A percentile compares a stretch with the other conserved stretches of the same genome.
Conservation (phyloP, 2,329 filamentous ascomycete species). For the Fusarium acutatum region DNA sequence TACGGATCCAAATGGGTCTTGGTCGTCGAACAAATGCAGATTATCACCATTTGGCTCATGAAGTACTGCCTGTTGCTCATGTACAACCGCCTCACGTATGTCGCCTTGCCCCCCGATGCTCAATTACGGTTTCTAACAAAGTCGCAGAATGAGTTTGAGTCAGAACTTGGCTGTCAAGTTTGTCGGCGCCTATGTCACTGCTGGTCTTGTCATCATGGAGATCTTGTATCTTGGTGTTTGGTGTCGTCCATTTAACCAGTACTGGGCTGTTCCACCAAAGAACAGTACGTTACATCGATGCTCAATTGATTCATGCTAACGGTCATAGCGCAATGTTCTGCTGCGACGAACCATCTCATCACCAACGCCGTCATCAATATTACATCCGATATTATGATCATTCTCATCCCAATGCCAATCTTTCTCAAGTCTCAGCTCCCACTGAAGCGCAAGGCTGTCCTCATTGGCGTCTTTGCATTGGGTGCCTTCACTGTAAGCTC, state of each 20-base stretch:
- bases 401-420: slow-evolving; percentile 64
- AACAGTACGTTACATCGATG: slow-evolving; percentile 49
- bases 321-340: slow-evolving; percentile 62
- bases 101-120: not conserved
- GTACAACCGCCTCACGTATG: slow-evolving; percentile 63
- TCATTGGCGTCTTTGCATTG: slow-evolving; percentile 57
- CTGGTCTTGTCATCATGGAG: slow-evolving; percentile 61
- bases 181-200: slow-evolving; percentile 56
- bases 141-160: slow-evolving; percentile 53
- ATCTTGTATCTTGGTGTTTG: slow-evolving; percentile 60
- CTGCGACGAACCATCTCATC: slow-evolving; percentile 65
- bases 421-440: slow-evolving; percentile 60
- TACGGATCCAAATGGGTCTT: slow-evolving; percentile 70
- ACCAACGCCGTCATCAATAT: slow-evolving; percentile 68
- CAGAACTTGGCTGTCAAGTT: slow-evolving; percentile 59
- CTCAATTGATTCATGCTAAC: slow-evolving; percentile 4
- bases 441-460: slow-evolving; percentile 60
- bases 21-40: slow-evolving; percentile 69
- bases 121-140: slow-evolving; percentile 10
- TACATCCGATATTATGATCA: slow-evolving; percentile 67
- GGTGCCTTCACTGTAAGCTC: slow-evolving; percentile 57
- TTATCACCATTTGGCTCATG: slow-evolving; percentile 64
- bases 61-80: slow-evolving; percentile 66
- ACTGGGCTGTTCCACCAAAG: slow-evolving; percentile 64
- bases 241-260: slow-evolving; percentile 64